A percentile compares a stretch with the other conserved stretches of the same genome.
phyloP scores from a whole-genome alignment of 805 yeast species.

The Barnettozyma sucrosica region DNA sequence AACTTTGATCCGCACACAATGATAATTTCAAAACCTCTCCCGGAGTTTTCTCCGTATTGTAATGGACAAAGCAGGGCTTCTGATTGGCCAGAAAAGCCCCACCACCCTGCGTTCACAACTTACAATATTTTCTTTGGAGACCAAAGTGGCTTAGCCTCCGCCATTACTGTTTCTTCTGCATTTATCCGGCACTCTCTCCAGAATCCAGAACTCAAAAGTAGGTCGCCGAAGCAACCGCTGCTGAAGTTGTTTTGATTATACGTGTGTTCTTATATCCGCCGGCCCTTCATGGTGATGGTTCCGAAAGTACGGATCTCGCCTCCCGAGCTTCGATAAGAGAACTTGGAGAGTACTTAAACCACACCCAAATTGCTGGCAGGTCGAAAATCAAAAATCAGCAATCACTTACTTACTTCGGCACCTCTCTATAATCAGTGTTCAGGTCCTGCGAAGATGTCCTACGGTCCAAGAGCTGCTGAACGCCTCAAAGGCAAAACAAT shows the following conservation, averaged over 20 bases:
- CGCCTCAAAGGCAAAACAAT: conserved; percentile 75
- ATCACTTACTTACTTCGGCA: too few relatives aligned
- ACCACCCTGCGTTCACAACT: too few relatives aligned
- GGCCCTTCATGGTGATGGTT: not conserved
- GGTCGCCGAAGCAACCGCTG: too few relatives aligned
- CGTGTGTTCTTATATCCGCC: not conserved
- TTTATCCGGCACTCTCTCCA: too few relatives aligned
- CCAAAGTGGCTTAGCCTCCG: too few relatives aligned
- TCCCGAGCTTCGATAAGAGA: not conserved
- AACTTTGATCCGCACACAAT: not conserved
- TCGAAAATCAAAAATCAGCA: too few relatives aligned
- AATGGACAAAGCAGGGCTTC: not conserved
- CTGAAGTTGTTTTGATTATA: too few relatives aligned
- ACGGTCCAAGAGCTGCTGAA: conserved; percentile 69
- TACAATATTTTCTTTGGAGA: too few relatives aligned
- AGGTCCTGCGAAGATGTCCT: conserved; percentile 61
- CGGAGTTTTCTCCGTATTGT: not conserved
- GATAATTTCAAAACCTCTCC: not conserved
- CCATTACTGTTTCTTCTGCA: too few relatives aligned
- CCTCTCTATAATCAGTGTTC: too few relatives aligned
- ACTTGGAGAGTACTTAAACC: too few relatives aligned
- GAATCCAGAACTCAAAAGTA: too few relatives aligned
- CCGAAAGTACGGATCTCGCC: not conserved
- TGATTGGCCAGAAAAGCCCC: not conserved
- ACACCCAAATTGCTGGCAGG: not conserved